These are phyloP conservation scores for Ustilago trichophora DNA, from an alignment of 1,284 basidiomycete genomes.

Conservation along the genomic window DNA sequence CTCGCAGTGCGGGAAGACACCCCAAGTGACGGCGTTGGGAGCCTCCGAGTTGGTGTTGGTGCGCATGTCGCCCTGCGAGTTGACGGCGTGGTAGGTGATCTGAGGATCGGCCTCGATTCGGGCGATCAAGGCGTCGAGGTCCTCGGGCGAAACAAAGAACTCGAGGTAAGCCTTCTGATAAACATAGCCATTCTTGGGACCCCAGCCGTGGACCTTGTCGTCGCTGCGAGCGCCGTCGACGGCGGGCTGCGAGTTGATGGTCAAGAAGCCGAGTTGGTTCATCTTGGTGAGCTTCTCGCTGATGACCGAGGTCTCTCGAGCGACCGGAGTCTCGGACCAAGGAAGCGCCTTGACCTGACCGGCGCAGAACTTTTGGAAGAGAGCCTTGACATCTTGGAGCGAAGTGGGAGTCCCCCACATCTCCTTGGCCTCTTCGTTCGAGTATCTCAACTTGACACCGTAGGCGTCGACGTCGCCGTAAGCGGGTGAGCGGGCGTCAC, in stretches of 20 bases:
- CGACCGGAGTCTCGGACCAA: slow-evolving; percentile 91
- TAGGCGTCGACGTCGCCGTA: slow-evolving; percentile 98
- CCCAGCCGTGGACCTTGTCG: slow-evolving; percentile 72
- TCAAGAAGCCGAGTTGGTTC: slow-evolving; percentile 87
- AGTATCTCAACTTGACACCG: slow-evolving; percentile 72
- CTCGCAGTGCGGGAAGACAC: slow-evolving; percentile 90
- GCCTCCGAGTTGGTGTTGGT: slow-evolving; percentile 92
- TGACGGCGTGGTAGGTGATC: slow-evolving; percentile 96
- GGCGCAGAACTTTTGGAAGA: slow-evolving; percentile 67
- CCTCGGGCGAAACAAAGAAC: slow-evolving; percentile 84
- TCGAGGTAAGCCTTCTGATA: slow-evolving; percentile 87
- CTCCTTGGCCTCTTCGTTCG: slow-evolving; percentile 76
- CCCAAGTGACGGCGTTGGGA: slow-evolving; percentile 99
- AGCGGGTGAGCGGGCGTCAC: slow-evolving; percentile 93
- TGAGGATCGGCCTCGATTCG: slow-evolving; percentile 87
- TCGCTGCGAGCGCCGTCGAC: slow-evolving; percentile 81
- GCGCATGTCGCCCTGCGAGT: slow-evolving; percentile 80
- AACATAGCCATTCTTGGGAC: slow-evolving; percentile 68
- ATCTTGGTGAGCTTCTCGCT: slow-evolving; percentile 80
- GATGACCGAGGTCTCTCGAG: slow-evolving; percentile 86
- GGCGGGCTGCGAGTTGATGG: slow-evolving; percentile 97
- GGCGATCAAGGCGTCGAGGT: slow-evolving; percentile 79
- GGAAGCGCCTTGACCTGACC: slow-evolving; percentile 75
- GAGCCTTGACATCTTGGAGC: slow-evolving; percentile 59
- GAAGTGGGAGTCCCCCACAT: slow-evolving; percentile 49